Evolutionary conservation across 768 basidiomycete species (phyloP).

Genomic region (Cyclocybe cylindracea): DNA sequence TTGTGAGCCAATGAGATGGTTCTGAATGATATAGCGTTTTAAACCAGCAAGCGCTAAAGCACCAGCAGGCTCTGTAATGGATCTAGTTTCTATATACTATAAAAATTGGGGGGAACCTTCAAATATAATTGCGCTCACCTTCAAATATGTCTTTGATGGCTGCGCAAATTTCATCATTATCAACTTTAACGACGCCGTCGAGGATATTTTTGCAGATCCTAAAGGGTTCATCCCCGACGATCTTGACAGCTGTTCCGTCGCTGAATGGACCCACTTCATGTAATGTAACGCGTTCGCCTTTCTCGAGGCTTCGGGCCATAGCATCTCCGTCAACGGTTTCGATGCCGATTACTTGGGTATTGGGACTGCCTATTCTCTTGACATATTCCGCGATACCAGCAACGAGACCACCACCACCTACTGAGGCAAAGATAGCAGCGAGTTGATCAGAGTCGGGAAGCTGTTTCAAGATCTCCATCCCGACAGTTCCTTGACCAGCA

Average conservation of each 20-base stretch:
- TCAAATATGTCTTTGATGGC: slow-evolving; percentile 99
- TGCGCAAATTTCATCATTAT: slow-evolving; percentile 97
- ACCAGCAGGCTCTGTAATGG: slow-evolving; percentile 95
- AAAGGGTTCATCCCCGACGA: slow-evolving; percentile 95
- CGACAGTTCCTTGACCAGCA: slow-evolving; percentile 95
- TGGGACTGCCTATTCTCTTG: slow-evolving; percentile 86
- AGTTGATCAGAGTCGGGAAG: slow-evolving; percentile 70
- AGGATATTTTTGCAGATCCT: slow-evolving; percentile 85
- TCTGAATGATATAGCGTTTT: slow-evolving; percentile 82
- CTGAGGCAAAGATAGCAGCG: slow-evolving; percentile 85
- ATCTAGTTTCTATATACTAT: slow-evolving; percentile 79
- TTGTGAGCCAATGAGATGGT: slow-evolving; percentile 78
- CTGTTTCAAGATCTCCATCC: slow-evolving; percentile 94
- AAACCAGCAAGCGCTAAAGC: slow-evolving; percentile 91
- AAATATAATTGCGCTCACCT: slow-evolving; percentile 48
- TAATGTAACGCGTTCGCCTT: slow-evolving; percentile 81
- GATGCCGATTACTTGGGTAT: slow-evolving; percentile 82
- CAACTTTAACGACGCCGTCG: slow-evolving; percentile 80
- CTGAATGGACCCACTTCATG: slow-evolving; percentile 94
- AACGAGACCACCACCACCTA: slow-evolving; percentile 93
- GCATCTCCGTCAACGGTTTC: slow-evolving; percentile 96
- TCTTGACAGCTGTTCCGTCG: slow-evolving; percentile 95
- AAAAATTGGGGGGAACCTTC: neutral
- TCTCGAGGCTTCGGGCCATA: slow-evolving; percentile 80
- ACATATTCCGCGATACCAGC: slow-evolving; percentile 92